Conservation (phyloP, 2,329 filamentous ascomycete genomes). For the Phoma sp. region DNA sequence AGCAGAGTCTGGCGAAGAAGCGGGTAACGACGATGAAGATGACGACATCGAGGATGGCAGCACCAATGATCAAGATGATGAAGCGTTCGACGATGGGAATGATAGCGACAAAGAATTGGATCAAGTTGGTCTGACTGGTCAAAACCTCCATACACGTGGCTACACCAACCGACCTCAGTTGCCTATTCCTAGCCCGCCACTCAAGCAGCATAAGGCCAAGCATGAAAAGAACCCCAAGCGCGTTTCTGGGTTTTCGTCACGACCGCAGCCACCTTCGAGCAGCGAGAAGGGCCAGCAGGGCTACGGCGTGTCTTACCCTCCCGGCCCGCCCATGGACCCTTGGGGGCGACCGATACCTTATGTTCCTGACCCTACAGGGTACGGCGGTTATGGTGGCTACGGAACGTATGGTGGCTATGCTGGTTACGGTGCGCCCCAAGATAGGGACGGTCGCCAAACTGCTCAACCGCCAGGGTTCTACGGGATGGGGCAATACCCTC, state of each 20-base stretch:
- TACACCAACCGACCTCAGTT: constrained; percentile 17
- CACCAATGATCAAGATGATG: constrained; percentile 5
- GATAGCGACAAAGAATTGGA: constrained; percentile 8
- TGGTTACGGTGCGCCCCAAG: background rate
- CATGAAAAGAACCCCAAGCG: constrained; percentile 8
- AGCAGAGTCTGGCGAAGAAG: constrained; percentile 14
- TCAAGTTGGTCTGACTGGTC: constrained; percentile 8
- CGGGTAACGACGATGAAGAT: constrained; percentile 7
- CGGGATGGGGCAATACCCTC: constrained; percentile 6
- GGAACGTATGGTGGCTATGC: constrained; percentile 3
- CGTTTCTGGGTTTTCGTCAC: background rate
- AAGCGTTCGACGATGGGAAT: constrained; percentile 8
- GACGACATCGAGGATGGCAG: background rate
- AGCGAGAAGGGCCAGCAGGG: background rate
- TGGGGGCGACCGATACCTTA: constrained; percentile 19
- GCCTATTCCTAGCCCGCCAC: background rate
- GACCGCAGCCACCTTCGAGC: background rate
- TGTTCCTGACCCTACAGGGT: constrained; percentile 2
- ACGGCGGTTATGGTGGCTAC: constrained; percentile 15
- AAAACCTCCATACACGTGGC: constrained; percentile 12
- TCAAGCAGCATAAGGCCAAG: constrained; percentile 4
- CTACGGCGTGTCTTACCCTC: constrained; percentile 4
- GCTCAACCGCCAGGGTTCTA: constrained; percentile 2
- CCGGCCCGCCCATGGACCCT: background rate
- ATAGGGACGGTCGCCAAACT: background rate